Percentiles rank a stretch among this genome's conserved stretches.
Evolutionary conservation across 2,329 filamentous ascomycete genomes (phyloP).

Genomic region (Arachnopeziza araneosa): DNA sequence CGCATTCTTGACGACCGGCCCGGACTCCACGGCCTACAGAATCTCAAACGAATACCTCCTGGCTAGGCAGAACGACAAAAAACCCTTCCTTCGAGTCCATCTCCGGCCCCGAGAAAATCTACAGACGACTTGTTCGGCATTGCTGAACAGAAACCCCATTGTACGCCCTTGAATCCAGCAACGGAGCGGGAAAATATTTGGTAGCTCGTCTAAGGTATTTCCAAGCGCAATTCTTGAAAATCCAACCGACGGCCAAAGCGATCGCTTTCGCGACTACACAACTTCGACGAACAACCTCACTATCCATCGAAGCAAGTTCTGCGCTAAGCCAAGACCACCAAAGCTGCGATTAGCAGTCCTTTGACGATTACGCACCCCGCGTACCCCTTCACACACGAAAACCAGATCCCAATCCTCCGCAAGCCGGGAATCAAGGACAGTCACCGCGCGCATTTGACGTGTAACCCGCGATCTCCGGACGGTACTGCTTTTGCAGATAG

Average conservation of each 20-base stretch:
- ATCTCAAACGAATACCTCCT: background rate
- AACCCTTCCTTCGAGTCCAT: background rate
- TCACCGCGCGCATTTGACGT: background rate
- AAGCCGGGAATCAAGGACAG: background rate
- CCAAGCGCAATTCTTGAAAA: background rate
- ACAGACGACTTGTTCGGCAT: background rate
- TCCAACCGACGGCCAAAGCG: background rate
- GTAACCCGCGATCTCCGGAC: constrained; percentile 2
- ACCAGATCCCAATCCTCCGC: background rate
- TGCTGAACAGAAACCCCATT: background rate
- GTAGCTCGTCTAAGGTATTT: background rate
- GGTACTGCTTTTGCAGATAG: constrained; percentile 39
- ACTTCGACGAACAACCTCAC: background rate
- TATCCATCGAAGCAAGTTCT: background rate
- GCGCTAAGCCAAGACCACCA: background rate
- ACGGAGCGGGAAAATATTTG: background rate
- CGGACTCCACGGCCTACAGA: background rate
- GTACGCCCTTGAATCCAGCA: background rate
- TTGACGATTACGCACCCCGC: background rate
- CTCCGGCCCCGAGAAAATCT: background rate
- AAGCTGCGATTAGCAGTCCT: background rate
- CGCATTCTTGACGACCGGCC: background rate
- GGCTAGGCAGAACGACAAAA: background rate
- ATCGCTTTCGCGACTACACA: background rate
- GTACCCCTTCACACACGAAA: background rate